Conservation (phyloP, 1,139 yeast genomes). For the Fermentozyma sake region DNA sequence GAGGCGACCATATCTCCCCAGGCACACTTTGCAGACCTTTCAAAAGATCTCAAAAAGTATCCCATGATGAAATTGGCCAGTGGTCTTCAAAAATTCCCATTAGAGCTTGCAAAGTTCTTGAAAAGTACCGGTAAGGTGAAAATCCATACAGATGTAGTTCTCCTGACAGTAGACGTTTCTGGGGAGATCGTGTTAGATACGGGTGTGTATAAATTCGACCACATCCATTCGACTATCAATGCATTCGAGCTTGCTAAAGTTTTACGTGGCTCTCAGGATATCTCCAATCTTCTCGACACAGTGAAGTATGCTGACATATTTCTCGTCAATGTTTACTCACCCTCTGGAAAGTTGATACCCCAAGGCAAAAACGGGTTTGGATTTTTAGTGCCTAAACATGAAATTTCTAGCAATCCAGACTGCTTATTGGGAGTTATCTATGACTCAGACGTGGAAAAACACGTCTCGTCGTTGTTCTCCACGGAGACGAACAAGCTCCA, state of each 20-base stretch:
- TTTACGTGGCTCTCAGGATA: conserved; percentile 2
- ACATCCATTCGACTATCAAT: conserved; percentile 56
- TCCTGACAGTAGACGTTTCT: conserved; percentile 18
- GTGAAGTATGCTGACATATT: conserved; percentile 52
- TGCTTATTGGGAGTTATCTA: conserved; percentile 80
- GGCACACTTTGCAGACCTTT: conserved; percentile 32
- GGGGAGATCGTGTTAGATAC: conserved; percentile 8
- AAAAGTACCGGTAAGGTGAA: conserved; percentile 34
- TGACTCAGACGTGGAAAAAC: conserved; percentile 75
- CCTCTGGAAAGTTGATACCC: conserved; percentile 33
- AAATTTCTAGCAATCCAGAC: conserved; percentile 47
- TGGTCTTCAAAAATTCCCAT: conserved; percentile 55
- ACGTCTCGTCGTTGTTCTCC: conserved; percentile 22
- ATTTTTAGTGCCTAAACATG: conserved; percentile 63
- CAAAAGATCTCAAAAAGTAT: conserved; percentile 32
- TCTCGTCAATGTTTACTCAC: conserved; percentile 54
- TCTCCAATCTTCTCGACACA: conserved; percentile 4
- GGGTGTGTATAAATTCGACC: conserved; percentile 32
- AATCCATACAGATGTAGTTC: conserved; percentile 22
- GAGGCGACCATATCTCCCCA: conserved; percentile 30
- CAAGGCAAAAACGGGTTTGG: conserved; percentile 69
- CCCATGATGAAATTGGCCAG: conserved; percentile 51
- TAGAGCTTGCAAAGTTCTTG: conserved; percentile 33
- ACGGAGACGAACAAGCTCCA: neutral
- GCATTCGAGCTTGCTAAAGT: too few species aligned